Base-by-base conservation (phyloP, 441 rosid species). In the Aleurites moluccanus region DNA sequence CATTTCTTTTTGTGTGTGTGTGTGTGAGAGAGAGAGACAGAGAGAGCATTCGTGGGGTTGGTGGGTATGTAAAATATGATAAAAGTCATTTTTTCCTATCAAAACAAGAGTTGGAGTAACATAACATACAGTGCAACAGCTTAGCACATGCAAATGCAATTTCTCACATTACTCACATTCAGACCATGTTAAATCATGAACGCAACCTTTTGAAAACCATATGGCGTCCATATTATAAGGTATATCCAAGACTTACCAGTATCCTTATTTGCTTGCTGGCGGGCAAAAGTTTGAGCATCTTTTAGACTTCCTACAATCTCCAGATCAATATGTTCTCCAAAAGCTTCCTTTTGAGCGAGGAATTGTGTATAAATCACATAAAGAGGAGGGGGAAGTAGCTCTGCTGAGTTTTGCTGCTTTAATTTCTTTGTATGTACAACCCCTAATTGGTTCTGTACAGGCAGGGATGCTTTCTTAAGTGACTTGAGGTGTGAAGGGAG, bases 381-480 rank as follows among this genome's bases (percentile, higher is more conserved):
- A 60, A 95, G 95, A 4, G 98, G 90, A 21, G 90, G 97, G 35
- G 99, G 95, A 81, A 95, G 97, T 79, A 95, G 83, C 87, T 95
- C 98, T 47, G 99, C 95, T 2, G 87, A 83, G 77, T 80, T 82
- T 60, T 88, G 91, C 82, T 91, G 92, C 89, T 93, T 93, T 23
- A 95, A 76, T 80, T 89, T 95, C 89, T 87, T 93, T 0, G 91
- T 76, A 80, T 90, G 89, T 78, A 78, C 70, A 79, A 91, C 82
- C 77, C 95, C 91, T 77, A 95, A 74, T 65, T 90, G 99, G 75
- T 74, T 90, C 85, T 95, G 99, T 62, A 95, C 92, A 8, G 99
- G 99, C 80, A 91, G 75, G 1, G 95, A 91, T 11, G 93, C 98
- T 84, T 93, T 95, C 96, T 93, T 93, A 47, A 95, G 85, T 35